Evolutionary conservation across 176 grass and related monocot genomes (phyloP), one percentile per base, ranked within the genome.

Genomic region (Otatea glauca): DNA sequence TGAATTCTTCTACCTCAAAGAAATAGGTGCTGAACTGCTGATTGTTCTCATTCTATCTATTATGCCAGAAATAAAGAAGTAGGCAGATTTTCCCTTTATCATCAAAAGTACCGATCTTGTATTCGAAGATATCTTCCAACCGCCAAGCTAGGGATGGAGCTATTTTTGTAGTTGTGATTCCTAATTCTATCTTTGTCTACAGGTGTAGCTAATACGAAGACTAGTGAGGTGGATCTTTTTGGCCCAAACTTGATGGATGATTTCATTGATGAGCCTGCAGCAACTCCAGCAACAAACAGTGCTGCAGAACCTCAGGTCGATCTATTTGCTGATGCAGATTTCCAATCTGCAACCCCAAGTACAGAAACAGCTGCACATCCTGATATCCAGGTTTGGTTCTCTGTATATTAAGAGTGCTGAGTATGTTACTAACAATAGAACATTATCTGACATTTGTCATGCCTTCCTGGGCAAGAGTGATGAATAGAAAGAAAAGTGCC

Each of bases 261-360:
- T 86, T 89, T 94, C 61, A 64, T 94, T 43, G 79, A 91, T 79
- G 70, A 49, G 49, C 72, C 87, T 78, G 83, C 79, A 88, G 35
- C 85, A 74, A 58, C 90, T 78, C 69, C 77, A 48, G 78, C 81
- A 75, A 56, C 87, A 86, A 65, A 83, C n/a, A 77, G 14, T 72
- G 38, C 87, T 53, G 75, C 53, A 72, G 84, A 91, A 72, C 62
- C 88, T 88, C 90, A 92, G 63, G 92, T 79, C 13, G 92, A 97
- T 89, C 86, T 97, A 71, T 97, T 94, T 91, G 95, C 87, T 74
- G 92, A 97, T 86, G 91, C 92, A 73, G 89, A 94, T 86, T 97
- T 94, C 68, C 92, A 94, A 63, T 94, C 89, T 5, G 92, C 92
- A 78, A 74, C 74, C 35, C 59, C 75, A 65, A 83, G 73, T 72